These are phyloP conservation scores for Colletotrichum shisoi DNA, from an alignment of 2,329 filamentous ascomycete genomes.

Conservation along the genomic window DNA sequence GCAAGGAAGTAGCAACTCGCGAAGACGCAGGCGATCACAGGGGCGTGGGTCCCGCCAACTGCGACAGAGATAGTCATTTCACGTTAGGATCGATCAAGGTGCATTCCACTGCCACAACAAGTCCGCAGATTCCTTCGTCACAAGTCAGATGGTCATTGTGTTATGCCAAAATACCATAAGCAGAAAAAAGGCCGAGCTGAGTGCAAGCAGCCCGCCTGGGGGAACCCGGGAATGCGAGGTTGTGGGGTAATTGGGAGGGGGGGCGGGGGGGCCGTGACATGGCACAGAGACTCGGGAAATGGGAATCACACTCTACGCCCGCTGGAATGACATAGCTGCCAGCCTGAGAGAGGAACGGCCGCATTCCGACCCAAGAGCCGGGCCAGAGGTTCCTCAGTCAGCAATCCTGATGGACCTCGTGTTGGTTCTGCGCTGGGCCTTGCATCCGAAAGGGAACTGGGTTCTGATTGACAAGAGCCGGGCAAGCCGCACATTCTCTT, in stretches of 20 bases:
- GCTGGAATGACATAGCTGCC: not conserved
- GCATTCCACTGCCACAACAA: not conserved
- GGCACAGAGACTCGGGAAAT: slow-evolving; percentile 26
- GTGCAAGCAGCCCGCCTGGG: not conserved
- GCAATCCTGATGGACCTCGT: slow-evolving; percentile 2
- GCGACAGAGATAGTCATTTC: not conserved
- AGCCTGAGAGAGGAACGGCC: slow-evolving; percentile 9
- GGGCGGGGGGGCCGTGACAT: slow-evolving; percentile 12
- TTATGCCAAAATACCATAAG: not conserved
- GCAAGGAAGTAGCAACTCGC: not conserved
- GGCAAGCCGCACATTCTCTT: slow-evolving; percentile 20
- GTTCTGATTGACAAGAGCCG: slow-evolving; percentile 18
- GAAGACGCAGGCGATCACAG: not conserved
- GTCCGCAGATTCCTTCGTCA: not conserved
- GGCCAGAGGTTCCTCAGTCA: slow-evolving; percentile 5
- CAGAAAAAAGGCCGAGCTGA: not conserved
- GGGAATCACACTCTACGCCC: slow-evolving; percentile 9
- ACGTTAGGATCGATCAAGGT: not conserved
- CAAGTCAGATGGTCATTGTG: not conserved
- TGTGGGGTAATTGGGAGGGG: slow-evolving; percentile 24
- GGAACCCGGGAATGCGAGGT: slow-evolving; percentile 19
- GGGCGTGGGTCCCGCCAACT: not conserved
- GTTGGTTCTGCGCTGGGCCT: slow-evolving; percentile 5
- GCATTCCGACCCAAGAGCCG: slow-evolving; percentile 8
- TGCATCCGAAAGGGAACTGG: not conserved